These are phyloP conservation scores for Morella rubra DNA, from an alignment of 306 rosid species.

Conservation along the genomic window DNA sequence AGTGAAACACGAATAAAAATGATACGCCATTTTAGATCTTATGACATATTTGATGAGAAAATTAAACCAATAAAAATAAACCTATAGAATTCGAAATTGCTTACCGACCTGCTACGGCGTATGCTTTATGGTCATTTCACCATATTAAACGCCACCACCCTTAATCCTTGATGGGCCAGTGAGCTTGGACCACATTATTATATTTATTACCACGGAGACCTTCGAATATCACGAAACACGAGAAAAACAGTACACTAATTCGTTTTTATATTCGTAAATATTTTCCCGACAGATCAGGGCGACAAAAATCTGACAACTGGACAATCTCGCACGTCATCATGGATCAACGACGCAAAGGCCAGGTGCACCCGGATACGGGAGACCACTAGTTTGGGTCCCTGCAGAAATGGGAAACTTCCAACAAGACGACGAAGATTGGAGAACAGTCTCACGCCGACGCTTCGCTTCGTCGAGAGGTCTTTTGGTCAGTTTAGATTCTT, in stretches of 20 bases:
- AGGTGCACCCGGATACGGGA: constrained; percentile 8
- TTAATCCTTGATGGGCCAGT: not conserved
- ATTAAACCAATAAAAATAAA: too few relatives aligned
- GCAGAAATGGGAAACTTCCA: constrained; percentile 36
- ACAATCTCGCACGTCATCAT: not conserved
- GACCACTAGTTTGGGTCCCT: not conserved
- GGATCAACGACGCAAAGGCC: not conserved
- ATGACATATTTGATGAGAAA: too few relatives aligned
- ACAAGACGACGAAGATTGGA: constrained; percentile 35
- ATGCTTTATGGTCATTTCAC: not conserved
- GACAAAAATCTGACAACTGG: not conserved
- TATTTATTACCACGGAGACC: not conserved
- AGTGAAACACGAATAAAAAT: too few relatives aligned
- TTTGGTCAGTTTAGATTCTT: not conserved
- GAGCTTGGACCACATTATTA: not conserved
- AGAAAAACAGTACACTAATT: not conserved
- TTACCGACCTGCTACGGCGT: not conserved
- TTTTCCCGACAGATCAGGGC: not conserved
- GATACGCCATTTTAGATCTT: too few relatives aligned
- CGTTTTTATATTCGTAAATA: not conserved
- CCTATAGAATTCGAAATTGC: too few relatives aligned
- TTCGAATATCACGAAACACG: not conserved
- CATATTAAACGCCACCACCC: not conserved
- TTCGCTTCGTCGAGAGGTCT: not conserved
- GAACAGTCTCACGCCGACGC: not conserved